Conservation (phyloP, 352 stramenopile species). For the Phytopythium vexans region DNA sequence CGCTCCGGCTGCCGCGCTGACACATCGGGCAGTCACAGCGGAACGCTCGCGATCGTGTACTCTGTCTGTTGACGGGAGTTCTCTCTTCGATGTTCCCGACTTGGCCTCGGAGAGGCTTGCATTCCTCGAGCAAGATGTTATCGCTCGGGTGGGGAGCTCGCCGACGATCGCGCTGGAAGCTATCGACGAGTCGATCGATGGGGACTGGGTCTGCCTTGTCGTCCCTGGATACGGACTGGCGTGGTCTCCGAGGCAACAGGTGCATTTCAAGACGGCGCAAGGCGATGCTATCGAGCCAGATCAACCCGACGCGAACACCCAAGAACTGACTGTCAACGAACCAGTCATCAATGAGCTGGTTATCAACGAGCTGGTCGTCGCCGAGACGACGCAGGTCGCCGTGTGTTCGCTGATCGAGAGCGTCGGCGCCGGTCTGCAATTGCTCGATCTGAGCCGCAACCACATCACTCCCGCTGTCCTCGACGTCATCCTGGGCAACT, state of each 20-base stretch:
- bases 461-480: background rate
- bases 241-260: background rate
- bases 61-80: too few species aligned
- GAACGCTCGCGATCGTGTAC: background rate
- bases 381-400: background rate
- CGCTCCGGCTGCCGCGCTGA: background rate
- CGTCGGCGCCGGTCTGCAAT: background rate
- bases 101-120: too few species aligned
- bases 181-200: background rate
- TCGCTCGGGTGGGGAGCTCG: background rate
- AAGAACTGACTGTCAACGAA: background rate
- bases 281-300: too few species aligned
- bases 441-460: background rate
- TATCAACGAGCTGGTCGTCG: background rate
- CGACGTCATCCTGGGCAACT: background rate
- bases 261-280: background rate
- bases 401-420: background rate
- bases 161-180: background rate
- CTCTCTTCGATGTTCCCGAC: too few species aligned
- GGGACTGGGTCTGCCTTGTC: constrained; percentile 2
- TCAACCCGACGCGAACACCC: background rate
- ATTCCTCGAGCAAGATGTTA: too few species aligned
- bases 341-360: background rate
- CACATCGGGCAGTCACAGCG: background rate
- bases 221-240: constrained; percentile 5